Conservation (phyloP, 352 stramenopile species). For the Hyaloperonospora brassicae region DNA sequence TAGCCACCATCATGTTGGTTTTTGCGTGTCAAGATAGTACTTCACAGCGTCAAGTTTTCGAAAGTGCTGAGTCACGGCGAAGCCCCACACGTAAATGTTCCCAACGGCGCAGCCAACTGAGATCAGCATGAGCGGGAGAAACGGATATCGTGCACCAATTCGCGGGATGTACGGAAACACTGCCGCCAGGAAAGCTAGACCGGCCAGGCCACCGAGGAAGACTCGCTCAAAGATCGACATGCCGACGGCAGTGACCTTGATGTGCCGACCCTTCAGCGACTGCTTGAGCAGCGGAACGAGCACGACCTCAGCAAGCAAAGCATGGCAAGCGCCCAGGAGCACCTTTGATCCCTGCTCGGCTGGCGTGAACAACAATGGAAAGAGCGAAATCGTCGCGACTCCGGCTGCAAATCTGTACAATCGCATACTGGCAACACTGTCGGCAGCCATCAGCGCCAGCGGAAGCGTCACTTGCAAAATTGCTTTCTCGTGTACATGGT, state of each 20-base stretch:
- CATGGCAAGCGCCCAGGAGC: constrained; percentile 56
- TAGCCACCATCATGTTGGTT: constrained; percentile 3
- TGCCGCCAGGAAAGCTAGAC: constrained; percentile 28
- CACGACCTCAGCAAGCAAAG: constrained; percentile 49
- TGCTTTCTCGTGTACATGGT: constrained; percentile 99
- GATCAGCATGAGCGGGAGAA: constrained; percentile 75
- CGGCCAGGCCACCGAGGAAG: constrained; percentile 40
- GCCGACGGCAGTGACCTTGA: constrained; percentile 50
- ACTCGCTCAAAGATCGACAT: constrained; percentile 49
- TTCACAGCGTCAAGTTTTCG: constrained; percentile 62
- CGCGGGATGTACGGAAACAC: constrained; percentile 51
- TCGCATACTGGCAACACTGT: constrained; percentile 77
- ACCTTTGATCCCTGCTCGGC: constrained; percentile 70
- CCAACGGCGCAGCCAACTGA: constrained; percentile 63
- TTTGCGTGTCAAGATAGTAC: constrained; percentile 46
- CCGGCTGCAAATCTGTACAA: constrained; percentile 71
- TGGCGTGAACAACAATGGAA: constrained; percentile 78
- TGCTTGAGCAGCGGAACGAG: constrained; percentile 63
- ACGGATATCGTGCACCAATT: constrained; percentile 44
- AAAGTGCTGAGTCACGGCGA: constrained; percentile 53
- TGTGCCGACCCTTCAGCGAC: constrained; percentile 60
- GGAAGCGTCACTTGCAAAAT: constrained; percentile 88
- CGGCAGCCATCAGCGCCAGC: constrained; percentile 54
- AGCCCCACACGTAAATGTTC: constrained; percentile 72
- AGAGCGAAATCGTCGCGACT: constrained; percentile 68